Evolutionary conservation across 2,329 filamentous ascomycete genomes (phyloP).

Genomic region (Pyricularia pennisetigena): DNA sequence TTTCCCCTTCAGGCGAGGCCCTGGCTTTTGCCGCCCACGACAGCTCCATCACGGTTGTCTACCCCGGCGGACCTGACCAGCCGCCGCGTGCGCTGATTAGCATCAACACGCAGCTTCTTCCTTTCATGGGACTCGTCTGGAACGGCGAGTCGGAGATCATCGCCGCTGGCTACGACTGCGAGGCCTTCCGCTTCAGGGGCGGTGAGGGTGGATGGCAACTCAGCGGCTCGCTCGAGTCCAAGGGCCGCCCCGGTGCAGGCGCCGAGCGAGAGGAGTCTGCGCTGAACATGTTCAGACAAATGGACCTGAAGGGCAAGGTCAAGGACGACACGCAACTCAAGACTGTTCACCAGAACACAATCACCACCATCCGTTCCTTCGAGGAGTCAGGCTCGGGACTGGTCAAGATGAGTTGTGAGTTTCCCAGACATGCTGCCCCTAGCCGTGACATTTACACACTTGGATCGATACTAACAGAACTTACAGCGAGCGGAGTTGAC

Average conservation of each 20-base stretch:
- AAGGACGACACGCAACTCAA: slow-evolving; percentile 91
- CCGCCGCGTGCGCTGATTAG: slow-evolving; percentile 84
- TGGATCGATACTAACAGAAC: not conserved
- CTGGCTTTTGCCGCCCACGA: slow-evolving; percentile 92
- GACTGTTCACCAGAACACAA: slow-evolving; percentile 94
- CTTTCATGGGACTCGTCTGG: slow-evolving; percentile 91
- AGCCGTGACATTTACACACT: not conserved
- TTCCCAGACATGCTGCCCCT: not conserved
- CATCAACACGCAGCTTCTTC: slow-evolving; percentile 80
- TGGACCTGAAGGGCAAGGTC: slow-evolving; percentile 92
- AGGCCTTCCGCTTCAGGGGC: slow-evolving; percentile 83
- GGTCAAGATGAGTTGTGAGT: slow-evolving; percentile 79
- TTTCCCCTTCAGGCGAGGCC: slow-evolving; percentile 87
- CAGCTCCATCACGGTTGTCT: slow-evolving; percentile 93
- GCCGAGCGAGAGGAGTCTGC: slow-evolving; percentile 73
- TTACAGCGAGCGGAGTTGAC: slow-evolving; percentile 68
- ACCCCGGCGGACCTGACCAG: slow-evolving; percentile 84
- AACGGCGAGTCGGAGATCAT: slow-evolving; percentile 87
- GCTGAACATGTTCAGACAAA: slow-evolving; percentile 96
- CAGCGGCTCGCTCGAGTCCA: slow-evolving; percentile 68
- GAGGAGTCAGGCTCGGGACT: slow-evolving; percentile 55
- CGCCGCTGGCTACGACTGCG: slow-evolving; percentile 82
- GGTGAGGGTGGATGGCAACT: slow-evolving; percentile 74
- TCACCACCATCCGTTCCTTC: slow-evolving; percentile 73
- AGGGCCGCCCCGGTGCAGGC: slow-evolving; percentile 43